Evolutionary conservation across 352 stramenopile genomes (phyloP).

Genomic region (Pythium oligandrum): DNA sequence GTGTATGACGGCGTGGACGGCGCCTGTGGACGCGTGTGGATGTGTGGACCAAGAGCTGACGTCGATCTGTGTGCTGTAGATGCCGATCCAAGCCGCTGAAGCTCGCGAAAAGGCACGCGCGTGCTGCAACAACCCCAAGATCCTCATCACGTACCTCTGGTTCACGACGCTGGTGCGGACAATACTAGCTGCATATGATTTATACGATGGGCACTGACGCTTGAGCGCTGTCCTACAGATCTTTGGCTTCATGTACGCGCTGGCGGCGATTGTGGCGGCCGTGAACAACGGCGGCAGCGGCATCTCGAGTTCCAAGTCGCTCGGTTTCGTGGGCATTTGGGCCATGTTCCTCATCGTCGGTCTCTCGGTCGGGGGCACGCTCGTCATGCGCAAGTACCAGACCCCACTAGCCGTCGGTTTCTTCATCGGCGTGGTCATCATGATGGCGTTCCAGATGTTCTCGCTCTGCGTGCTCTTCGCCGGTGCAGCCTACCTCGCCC

Average conservation of each 20-base stretch:
- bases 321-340: slow-evolving; percentile 80
- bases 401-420: slow-evolving; percentile 84
- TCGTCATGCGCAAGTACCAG: slow-evolving; percentile 89
- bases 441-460: slow-evolving; percentile 89
- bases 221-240: slow-evolving; percentile 20
- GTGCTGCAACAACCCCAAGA: slow-evolving; percentile 77
- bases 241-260: slow-evolving; percentile 83
- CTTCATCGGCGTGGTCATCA: slow-evolving; percentile 88
- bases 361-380: slow-evolving; percentile 78
- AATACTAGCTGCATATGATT: no score
- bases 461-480: slow-evolving; percentile 76
- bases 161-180: slow-evolving; percentile 55
- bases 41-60: no score
- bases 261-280: slow-evolving; percentile 81
- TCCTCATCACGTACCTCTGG: slow-evolving; percentile 84
- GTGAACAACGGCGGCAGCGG: slow-evolving; percentile 66
- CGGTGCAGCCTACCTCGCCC: slow-evolving; percentile 61
- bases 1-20: no score
- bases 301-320: slow-evolving; percentile 68
- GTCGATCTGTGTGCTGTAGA: slow-evolving; percentile 21
- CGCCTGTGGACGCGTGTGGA: no score
- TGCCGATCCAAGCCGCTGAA: slow-evolving; percentile 52
- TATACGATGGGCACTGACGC: no score
- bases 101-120: slow-evolving; percentile 52
- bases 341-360: slow-evolving; percentile 77